These are phyloP conservation scores for Neopestalotiopsis sp. DNA, from an alignment of 2,329 filamentous ascomycete genomes.

Conservation along the genomic window DNA sequence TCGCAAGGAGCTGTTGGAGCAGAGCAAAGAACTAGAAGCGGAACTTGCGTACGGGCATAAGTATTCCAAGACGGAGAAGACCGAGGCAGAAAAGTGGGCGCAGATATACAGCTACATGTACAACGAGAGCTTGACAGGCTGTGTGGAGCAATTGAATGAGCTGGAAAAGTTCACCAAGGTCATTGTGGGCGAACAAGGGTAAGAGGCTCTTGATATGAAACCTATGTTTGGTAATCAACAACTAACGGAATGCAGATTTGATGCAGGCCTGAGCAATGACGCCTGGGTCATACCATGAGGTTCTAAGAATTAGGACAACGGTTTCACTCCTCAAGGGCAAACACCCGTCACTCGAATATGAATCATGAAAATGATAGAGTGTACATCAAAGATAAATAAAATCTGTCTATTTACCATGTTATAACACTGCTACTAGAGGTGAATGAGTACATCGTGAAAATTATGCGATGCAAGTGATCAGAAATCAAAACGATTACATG, in stretches of 20 bases:
- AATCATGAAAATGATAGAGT: too few species aligned
- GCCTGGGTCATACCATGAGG: constrained; percentile 13
- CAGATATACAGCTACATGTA: constrained; percentile 64
- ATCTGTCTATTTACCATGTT: too few species aligned
- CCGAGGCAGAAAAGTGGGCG: constrained; percentile 53
- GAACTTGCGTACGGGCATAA: constrained; percentile 37
- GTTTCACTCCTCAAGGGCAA: not conserved
- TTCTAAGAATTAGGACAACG: not conserved
- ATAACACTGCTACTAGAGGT: too few species aligned
- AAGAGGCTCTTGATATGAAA: constrained; percentile 21
- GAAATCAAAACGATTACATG: not conserved
- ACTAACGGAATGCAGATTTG: constrained; percentile 9
- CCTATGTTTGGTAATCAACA: not conserved
- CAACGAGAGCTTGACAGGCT: constrained; percentile 58
- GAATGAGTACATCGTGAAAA: not conserved
- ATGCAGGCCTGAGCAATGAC: not conserved
- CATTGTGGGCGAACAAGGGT: constrained; percentile 62
- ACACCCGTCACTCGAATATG: not conserved
- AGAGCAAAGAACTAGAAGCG: constrained; percentile 54
- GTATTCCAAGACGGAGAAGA: constrained; percentile 31
- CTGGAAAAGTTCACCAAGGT: constrained; percentile 62
- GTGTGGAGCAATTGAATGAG: constrained; percentile 59
- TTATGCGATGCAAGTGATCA: not conserved
- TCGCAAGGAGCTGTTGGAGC: constrained; percentile 56
- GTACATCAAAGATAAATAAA: too few species aligned